Evolutionary conservation across 2,329 filamentous ascomycete genomes (phyloP), one percentile per base, ranked within the genome.

Genomic region (Sporothrix brunneoviolacea): DNA sequence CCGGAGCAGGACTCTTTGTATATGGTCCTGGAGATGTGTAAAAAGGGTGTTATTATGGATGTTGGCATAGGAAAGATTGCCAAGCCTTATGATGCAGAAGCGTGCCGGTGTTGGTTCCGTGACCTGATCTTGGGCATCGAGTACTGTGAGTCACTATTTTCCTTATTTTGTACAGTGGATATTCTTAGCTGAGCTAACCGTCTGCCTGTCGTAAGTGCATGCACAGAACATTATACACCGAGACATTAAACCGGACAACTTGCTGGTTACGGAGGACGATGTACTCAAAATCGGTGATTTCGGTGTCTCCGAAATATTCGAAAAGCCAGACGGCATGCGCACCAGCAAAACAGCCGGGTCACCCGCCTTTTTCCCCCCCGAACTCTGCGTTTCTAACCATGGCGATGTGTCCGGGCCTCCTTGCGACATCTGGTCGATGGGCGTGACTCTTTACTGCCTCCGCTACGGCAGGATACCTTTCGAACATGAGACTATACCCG

Each of bases 1-100:
- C 91, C 93, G 0, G 84, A 91, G 42, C 90, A 96, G 63, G 93
- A 98, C 66, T 95, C 91, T 3, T 71, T 98, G 12, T 98, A 96
- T 70, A 97, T 98, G 88, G 93, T 98, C 19, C 78, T 98, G 66
- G 93, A 98, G 66, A 95, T 96, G 88, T 98, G 93, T 72, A 93
- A 95, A 63, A 96, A 96, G 66, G 93, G 93, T 1, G 91, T 96
- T 19, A 81, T 96, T 46, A 97, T 97, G 91, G 91, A 91, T 62
- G 88, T 98, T 50, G 89, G 88, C 3, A 71, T 97, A n/a, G 86
- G 87, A 53, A 85, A 95, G 60, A 75, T 78, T 51, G 87, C 89
- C 16, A 81, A 86, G 54, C 91, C 93, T 0, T 96, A 96, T 65
- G 76, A 81, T 24, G 80, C 86, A 55, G 89, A 96, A 60, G 76